Evolutionary conservation across 768 basidiomycete species (phyloP), one percentile per base, ranked within the genome.

Genomic region (Sporobolomyces roseus): DNA sequence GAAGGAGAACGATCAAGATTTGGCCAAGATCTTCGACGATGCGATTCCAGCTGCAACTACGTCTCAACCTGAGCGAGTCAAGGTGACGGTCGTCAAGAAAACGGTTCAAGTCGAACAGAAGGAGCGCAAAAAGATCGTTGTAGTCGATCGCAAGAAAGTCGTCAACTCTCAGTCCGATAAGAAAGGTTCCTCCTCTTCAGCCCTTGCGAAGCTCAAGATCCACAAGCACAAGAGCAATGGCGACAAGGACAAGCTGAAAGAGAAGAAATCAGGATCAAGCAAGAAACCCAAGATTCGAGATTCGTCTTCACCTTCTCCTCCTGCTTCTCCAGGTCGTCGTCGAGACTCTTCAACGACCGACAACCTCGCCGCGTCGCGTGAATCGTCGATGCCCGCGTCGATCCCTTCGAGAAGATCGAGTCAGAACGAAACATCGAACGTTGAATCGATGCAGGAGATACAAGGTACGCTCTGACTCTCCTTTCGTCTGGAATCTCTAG

Each of bases 151-250:
- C 51, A 51, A 64, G 29, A 43, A 56, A n/a, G 66, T 32, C 32
- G 53, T 29, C 33, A 63, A 60, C 9, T 45, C 43, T 36, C 54
- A 63, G 32, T 23, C 56, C 3, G 53, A 70, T 27, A 63, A 65
- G 25, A n/a, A 32, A 27, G 17, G 9, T 10, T 33, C 35, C 21
- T 29, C 46, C n/a, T 29, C 50, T 49, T 54, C 61, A 10, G 32
- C 38, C 1, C 41, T 66, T 13, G 33, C 59, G 13, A 30, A 36
- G 13, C 58, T 69, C 45, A 65, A 69, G 68, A 69, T 69, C 52
- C 56, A 52, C 32, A 54, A 49, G 30, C 25, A 64, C 29, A 69
- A 69, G 36, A 58, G 45, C 23, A 16, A 14, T 27, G 19, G 36
- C 29, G 49, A 33, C 16, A 58, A 45, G 29, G 56, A 45, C 7